These are phyloP conservation scores for Phytophthora tentaculata DNA, from an alignment of 352 stramenopile genomes.

Conservation along the genomic window DNA sequence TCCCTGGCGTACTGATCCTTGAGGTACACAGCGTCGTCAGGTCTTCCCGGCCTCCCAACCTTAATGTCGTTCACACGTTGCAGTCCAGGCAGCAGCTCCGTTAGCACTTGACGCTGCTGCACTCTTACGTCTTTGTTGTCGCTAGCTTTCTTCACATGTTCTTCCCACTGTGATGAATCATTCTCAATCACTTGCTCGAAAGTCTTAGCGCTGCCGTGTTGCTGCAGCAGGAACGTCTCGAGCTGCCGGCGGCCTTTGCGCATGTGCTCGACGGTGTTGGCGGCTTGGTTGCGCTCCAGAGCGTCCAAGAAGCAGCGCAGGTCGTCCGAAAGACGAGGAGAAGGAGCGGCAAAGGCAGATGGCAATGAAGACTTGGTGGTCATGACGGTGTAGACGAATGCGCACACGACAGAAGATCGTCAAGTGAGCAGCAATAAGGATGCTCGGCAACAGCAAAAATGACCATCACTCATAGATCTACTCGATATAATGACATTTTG, in stretches of 20 bases:
- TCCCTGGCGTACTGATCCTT: slow-evolving; percentile 66
- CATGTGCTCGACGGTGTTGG: slow-evolving; percentile 50
- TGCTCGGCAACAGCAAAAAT: background rate
- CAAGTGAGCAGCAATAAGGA: slow-evolving; percentile 15
- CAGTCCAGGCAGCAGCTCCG: slow-evolving; percentile 41
- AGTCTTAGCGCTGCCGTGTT: slow-evolving; percentile 34
- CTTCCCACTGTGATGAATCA: slow-evolving; percentile 49
- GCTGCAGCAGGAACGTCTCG: slow-evolving; percentile 50
- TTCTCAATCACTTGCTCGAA: slow-evolving; percentile 47
- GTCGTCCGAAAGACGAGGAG: slow-evolving; percentile 42
- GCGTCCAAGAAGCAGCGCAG: slow-evolving; percentile 44
- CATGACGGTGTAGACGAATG: slow-evolving; percentile 13
- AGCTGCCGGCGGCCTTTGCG: slow-evolving; percentile 56
- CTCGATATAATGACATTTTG: slow-evolving; percentile 7
- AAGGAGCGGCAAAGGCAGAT: slow-evolving; percentile 49
- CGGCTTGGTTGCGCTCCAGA: slow-evolving; percentile 28
- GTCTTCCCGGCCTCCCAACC: slow-evolving; percentile 61
- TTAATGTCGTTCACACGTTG: slow-evolving; percentile 64
- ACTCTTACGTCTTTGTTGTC: slow-evolving; percentile 48
- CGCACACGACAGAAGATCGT: slow-evolving; percentile 14
- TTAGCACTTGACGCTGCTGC: slow-evolving; percentile 46
- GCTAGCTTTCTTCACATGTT: slow-evolving; percentile 46
- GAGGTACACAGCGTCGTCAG: slow-evolving; percentile 78
- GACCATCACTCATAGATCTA: slow-evolving; percentile 18
- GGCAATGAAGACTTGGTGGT: background rate